Evolutionary conservation across 2,329 filamentous ascomycete genomes (phyloP).

Genomic region (Fusarium metavorans): DNA sequence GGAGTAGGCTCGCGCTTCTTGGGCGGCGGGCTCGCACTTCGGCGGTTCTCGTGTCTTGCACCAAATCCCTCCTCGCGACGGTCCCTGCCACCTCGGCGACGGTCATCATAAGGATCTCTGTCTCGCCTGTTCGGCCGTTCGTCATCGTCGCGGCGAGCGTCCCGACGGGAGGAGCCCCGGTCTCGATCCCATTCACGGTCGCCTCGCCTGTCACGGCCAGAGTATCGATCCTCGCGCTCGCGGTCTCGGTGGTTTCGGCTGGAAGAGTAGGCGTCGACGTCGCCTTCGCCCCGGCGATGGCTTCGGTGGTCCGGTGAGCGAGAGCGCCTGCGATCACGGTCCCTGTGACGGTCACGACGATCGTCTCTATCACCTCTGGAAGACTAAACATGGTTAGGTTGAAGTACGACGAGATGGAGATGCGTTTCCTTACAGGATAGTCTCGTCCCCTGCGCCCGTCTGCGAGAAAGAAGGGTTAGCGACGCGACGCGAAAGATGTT

Average conservation of each 20-base stretch:
- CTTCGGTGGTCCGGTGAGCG: slow-evolving; percentile 82
- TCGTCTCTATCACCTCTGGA: slow-evolving; percentile 50
- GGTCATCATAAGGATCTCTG: slow-evolving; percentile 65
- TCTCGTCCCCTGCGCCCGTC: slow-evolving; percentile 68
- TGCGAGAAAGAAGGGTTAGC: slow-evolving; percentile 40
- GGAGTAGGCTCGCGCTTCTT: slow-evolving; percentile 97
- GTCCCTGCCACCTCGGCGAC: slow-evolving; percentile 64
- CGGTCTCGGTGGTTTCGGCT: slow-evolving; percentile 93
- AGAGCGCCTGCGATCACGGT: slow-evolving; percentile 75
- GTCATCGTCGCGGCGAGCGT: slow-evolving; percentile 75
- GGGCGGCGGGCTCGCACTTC: slow-evolving; percentile 82
- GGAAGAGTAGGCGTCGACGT: slow-evolving; percentile 90
- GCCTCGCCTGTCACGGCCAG: slow-evolving; percentile 73
- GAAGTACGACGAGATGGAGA: neutral
- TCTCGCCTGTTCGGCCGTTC: slow-evolving; percentile 67
- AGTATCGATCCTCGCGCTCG: slow-evolving; percentile 93
- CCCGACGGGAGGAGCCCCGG: slow-evolving; percentile 69
- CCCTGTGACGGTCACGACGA: slow-evolving; percentile 48
- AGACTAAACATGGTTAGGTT: slow-evolving; percentile 42
- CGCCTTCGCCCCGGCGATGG: slow-evolving; percentile 77
- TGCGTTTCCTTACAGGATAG: slow-evolving; percentile 60
- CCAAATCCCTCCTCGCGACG: slow-evolving; percentile 55
- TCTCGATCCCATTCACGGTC: slow-evolving; percentile 86
- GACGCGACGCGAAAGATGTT: slow-evolving; percentile 47
- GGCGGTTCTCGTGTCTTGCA: slow-evolving; percentile 63